Base-by-base conservation (phyloP, 148 eudicot species). In the Cornus controversa region DNA sequence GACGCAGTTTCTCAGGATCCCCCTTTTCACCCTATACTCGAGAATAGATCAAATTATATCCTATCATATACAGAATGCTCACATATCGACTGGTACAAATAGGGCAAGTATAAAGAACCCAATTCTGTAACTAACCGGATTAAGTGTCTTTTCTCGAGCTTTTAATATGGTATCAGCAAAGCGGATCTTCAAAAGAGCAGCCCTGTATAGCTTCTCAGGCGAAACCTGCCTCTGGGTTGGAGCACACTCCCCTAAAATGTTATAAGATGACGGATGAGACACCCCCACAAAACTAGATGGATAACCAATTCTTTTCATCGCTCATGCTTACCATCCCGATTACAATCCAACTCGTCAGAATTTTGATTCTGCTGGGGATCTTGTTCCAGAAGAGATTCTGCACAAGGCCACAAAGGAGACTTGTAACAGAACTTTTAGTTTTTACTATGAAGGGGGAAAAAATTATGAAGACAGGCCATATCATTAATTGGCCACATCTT, bases 1-100 rank as follows among this genome's bases (percentile, higher is more conserved):
- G 92, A 10, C 90, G 85, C 26, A 88, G 78, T 83, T 86, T 92
- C 80, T 92, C 97, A 27, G 93, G 93, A 81, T 92, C 97, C 53
- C 80, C 80, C 83, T 85, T 91, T n/a, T 90, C 93, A 64, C 68
- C 91, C 93, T 91, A 80, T 9, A 58, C 50, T 10, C 42, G 53
- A 71, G 72, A 45, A 45, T 40, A 75, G 53, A 22, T 69, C 20
- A 69, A 66, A 64, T 36, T 2, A 31, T 67, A 25, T 53, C 47
- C 31, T 11, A 60, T 60, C 77, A 74, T 62, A 80, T 74, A 69
- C 29, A 58, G 28, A 72, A 10, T 58, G 53, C 25, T 60, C 1
- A 25, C 54, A 73, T 64, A 74, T 23, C 45, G 26, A 74, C 76
- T 25, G 47, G 40, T 31, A 66, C 73, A 50, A 60, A 23, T 15